Base-by-base conservation (phyloP, 2,329 filamentous ascomycete genomes). In the Fusarium ramigenum region DNA sequence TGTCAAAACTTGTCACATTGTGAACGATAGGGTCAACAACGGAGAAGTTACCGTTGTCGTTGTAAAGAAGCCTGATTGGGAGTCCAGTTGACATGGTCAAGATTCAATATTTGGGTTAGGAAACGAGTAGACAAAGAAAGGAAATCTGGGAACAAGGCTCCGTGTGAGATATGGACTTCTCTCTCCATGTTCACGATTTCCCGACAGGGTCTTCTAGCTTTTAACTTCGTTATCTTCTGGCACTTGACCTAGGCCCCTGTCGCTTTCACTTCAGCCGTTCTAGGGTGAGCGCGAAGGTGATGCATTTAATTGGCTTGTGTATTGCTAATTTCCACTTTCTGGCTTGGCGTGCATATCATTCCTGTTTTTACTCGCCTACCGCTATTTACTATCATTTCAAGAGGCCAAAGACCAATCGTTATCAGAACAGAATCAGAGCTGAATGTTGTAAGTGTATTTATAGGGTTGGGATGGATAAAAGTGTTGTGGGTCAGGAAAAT, bases 401-500 rank as follows among this genome's bases (percentile, higher is more conserved):
- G 15, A 23, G 30, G 21, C 15, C 10, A 50, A 50, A 7, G 4
- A 12, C 46, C 28, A 32, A 49, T 49, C 7, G 12, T 18, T 16
- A 18, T 32, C 15, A 2, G 2, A 15, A n/a, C 10, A 32, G 28
- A 10, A 32, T 23, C 28, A 32, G 28, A n/a, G 28, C 46, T 49
- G 21, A 32, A 49, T 12, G 6, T 23, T 49, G 0, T 11, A 0
- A 16, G 9, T 23, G 28, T 12, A 49, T 49, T 18, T 32, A n/a
- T 32, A 15, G 15, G 4, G 4, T 21, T 4, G 25, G 7, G 16
- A 9, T 44, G 15, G 10, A 23, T 23, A 9, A 44, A 19, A 25
- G 23, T 12, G 23, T 12, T 18, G 2, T 18, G 2, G 4, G 42
- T 43, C 16, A 23, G n/a, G 2, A 2, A 2, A 0, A 25, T 42